Percentiles rank a stretch among this genome's conserved stretches.
Conservation (phyloP, 257 asterid species). For the Solanum chilense region DNA sequence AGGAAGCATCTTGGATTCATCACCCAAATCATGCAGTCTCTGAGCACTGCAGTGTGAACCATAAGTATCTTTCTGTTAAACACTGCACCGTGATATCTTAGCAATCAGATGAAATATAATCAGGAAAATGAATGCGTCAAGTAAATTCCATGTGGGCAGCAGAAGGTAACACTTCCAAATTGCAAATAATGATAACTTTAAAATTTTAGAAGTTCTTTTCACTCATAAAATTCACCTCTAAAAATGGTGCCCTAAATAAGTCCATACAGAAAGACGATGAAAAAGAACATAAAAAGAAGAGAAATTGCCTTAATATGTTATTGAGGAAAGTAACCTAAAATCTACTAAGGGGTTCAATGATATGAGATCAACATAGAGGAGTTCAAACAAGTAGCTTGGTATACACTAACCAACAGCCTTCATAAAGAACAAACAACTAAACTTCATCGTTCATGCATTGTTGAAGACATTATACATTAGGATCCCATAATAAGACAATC, state of each 20-base stretch:
- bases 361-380: not conserved
- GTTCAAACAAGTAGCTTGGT: not conserved
- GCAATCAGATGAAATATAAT: not conserved
- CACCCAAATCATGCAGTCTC: constrained; percentile 75
- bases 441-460: not conserved
- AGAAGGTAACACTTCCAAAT: not conserved
- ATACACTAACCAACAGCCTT: not conserved
- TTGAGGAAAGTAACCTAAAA: not conserved
- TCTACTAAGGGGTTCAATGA: not conserved
- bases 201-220: not conserved
- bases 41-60: constrained; percentile 49
- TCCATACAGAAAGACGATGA: not conserved
- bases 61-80: not conserved
- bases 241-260: not conserved
- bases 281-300: not conserved
- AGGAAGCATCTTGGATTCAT: constrained; percentile 90
- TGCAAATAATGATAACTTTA: not conserved
- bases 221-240: not conserved
- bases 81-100: not conserved
- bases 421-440: not conserved
- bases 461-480: not conserved
- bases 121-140: not conserved
- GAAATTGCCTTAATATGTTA: not conserved
- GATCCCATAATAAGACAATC: not conserved
- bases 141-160: not conserved